These are phyloP conservation scores for Neofusicoccum umdonicola DNA, from an alignment of 2,329 filamentous ascomycete genomes.

Conservation along the genomic window DNA sequence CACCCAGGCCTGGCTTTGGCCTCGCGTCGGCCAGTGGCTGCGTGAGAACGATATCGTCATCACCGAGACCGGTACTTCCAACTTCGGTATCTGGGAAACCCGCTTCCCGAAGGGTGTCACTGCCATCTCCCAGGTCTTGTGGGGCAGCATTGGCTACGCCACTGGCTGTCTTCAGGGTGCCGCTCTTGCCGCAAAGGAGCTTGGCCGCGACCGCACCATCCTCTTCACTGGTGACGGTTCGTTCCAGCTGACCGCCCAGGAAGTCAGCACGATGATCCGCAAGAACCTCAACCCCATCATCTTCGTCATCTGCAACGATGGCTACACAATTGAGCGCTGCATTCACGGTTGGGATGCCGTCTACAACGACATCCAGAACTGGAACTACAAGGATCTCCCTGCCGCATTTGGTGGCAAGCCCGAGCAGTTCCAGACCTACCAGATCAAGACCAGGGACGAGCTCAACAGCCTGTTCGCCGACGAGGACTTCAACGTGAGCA, in stretches of 20 bases:
- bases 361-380: constrained; percentile 79
- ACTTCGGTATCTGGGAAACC: constrained; percentile 86
- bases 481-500: constrained; percentile 55
- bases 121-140: constrained; percentile 75
- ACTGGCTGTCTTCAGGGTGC: constrained; percentile 65
- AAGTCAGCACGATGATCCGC: constrained; percentile 79
- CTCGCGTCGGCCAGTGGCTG: constrained; percentile 70
- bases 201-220: constrained; percentile 62
- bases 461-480: constrained; percentile 65
- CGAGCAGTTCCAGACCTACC: constrained; percentile 60
- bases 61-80: constrained; percentile 83
- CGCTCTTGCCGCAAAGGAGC: constrained; percentile 71
- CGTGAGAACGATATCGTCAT: constrained; percentile 72
- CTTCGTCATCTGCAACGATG: constrained; percentile 83
- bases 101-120: constrained; percentile 75
- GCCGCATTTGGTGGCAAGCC: constrained; percentile 64
- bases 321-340: constrained; percentile 84
- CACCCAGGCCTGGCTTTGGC: constrained; percentile 75
- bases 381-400: constrained; percentile 70
- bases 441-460: constrained; percentile 67
- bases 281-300: constrained; percentile 74
- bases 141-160: constrained; percentile 66
- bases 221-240: constrained; percentile 88
- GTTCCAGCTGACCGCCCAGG: constrained; percentile 81
- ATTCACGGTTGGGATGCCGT: constrained; percentile 77